These are phyloP conservation scores for Penicillium thymicola DNA, from an alignment of 2,329 filamentous ascomycete genomes.

Conservation along the genomic window DNA sequence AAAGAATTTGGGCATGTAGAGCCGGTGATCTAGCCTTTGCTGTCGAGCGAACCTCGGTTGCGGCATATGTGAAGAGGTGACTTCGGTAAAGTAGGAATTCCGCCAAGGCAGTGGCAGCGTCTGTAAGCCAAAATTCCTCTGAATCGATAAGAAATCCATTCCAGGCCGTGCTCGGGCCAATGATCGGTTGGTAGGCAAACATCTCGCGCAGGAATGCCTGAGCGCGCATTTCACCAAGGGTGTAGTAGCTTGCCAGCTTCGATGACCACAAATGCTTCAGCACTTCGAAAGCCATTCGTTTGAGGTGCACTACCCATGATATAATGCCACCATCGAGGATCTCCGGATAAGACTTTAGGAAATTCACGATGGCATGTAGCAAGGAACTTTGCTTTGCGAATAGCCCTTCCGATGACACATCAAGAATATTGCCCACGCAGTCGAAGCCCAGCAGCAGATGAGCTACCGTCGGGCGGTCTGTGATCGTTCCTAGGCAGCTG, in stretches of 20 bases:
- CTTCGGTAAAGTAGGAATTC: slow-evolving; percentile 77
- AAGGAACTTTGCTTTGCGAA: slow-evolving; percentile 72
- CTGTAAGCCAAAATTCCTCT: slow-evolving; percentile 65
- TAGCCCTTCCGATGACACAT: slow-evolving; percentile 63
- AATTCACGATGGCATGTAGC: slow-evolving; percentile 74
- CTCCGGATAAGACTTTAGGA: slow-evolving; percentile 68
- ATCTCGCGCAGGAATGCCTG: slow-evolving; percentile 78
- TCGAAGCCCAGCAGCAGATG: slow-evolving; percentile 87
- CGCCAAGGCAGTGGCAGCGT: slow-evolving; percentile 66
- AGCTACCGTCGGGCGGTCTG: slow-evolving; percentile 78
- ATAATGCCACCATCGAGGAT: slow-evolving; percentile 59
- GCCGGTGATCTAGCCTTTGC: slow-evolving; percentile 68
- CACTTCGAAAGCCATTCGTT: slow-evolving; percentile 67
- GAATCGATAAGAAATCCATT: slow-evolving; percentile 62
- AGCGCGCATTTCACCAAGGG: slow-evolving; percentile 74
- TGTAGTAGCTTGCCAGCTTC: slow-evolving; percentile 69
- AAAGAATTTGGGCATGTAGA: slow-evolving; percentile 63
- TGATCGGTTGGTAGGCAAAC: slow-evolving; percentile 67
- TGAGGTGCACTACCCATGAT: slow-evolving; percentile 67
- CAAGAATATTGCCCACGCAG: slow-evolving; percentile 68
- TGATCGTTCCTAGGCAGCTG: slow-evolving; percentile 70
- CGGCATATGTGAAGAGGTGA: slow-evolving; percentile 77
- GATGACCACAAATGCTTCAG: slow-evolving; percentile 81
- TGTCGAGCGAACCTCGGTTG: slow-evolving; percentile 77
- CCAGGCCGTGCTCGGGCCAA: slow-evolving; percentile 69